These are phyloP conservation scores for Diaporthe nobilis DNA, from an alignment of 2,329 filamentous ascomycete genomes.

Conservation along the genomic window DNA sequence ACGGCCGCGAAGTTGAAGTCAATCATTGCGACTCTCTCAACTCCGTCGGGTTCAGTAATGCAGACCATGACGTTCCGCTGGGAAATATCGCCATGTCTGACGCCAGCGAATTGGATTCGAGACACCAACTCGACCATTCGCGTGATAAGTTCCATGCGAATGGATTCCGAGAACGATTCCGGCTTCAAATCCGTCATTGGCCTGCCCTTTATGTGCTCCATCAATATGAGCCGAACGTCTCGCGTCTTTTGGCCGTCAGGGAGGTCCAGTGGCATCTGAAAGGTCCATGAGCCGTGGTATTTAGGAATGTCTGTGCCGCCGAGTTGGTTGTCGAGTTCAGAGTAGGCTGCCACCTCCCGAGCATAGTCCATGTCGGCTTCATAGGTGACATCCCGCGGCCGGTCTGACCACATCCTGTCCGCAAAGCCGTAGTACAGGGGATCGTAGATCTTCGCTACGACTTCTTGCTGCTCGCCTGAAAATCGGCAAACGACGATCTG, in stretches of 20 bases:
- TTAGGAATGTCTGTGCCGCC: conserved; percentile 9
- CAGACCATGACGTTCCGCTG: too few relatives aligned
- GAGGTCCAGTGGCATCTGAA: neutral
- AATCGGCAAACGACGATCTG: conserved; percentile 13
- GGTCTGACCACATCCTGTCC: conserved; percentile 3
- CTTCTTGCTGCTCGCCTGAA: neutral
- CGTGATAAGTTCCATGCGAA: neutral
- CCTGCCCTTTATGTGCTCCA: conserved; percentile 12
- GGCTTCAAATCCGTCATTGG: conserved; percentile 1
- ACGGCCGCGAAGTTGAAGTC: too few relatives aligned
- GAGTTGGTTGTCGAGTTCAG: neutral
- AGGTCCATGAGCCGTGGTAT: conserved; percentile 21
- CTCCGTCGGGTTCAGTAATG: too few relatives aligned
- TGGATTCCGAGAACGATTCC: neutral
- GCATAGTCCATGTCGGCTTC: conserved; percentile 12
- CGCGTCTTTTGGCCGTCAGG: neutral
- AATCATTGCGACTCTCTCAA: too few relatives aligned
- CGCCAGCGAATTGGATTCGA: neutral
- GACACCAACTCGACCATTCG: too few relatives aligned
- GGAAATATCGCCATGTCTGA: too few relatives aligned
- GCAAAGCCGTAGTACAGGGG: conserved; percentile 27
- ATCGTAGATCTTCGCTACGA: conserved; percentile 18
- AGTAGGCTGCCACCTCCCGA: neutral
- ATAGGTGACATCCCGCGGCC: neutral
- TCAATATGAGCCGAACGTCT: conserved; percentile 7